Base-by-base conservation (phyloP, 2,329 filamentous ascomycete species). In the Thelonectria olida region DNA sequence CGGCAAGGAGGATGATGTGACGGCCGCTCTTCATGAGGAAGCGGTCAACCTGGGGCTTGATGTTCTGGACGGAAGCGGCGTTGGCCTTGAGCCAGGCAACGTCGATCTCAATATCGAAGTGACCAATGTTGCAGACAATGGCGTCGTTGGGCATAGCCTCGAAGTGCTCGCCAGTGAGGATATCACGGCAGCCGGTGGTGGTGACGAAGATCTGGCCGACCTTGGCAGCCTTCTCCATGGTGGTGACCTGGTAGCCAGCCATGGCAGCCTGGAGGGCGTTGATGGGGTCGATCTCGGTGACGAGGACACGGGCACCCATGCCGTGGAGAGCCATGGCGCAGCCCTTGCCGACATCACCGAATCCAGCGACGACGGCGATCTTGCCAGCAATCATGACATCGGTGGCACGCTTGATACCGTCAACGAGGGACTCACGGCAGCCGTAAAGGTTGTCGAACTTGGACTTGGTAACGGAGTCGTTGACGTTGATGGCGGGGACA, bases 381-480 rank as follows among this genome's bases (percentile, higher is more conserved):
- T 99, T 98, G 81, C 96, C 96, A 78, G 96, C 96, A 87, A 98
- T 95, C 96, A 99, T 99, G 83, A 98, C 96, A 86, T 99, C 95
- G 81, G 96, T 99, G 75, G 96, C 95, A 85, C 95, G 95, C 92
- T 98, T 99, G 90, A 99, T 98, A 81, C 96, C 96, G 81, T 99
- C 96, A 76, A 99, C 90, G 75, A 99, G 91, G 68, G 95, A 97
- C 87, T 98, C 96, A 80, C 93, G 91, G 93, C 96, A 98, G 78
- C 96, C 95, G 89, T 98, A 99, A 71, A 98, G 85, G 90, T 99
- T 99, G 89, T 98, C 96, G 81, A 99, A 99, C 89, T 99, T 99
- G 84, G 93, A 97, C 91, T 98, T 99, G 83, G 96, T 99, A 79
- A 99, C 95, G 62, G 92, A 94, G 90, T 99, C 95, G 86, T 99